Conservation (phyloP, 257 asterid species). For the Galeopsis tetrahit region DNA sequence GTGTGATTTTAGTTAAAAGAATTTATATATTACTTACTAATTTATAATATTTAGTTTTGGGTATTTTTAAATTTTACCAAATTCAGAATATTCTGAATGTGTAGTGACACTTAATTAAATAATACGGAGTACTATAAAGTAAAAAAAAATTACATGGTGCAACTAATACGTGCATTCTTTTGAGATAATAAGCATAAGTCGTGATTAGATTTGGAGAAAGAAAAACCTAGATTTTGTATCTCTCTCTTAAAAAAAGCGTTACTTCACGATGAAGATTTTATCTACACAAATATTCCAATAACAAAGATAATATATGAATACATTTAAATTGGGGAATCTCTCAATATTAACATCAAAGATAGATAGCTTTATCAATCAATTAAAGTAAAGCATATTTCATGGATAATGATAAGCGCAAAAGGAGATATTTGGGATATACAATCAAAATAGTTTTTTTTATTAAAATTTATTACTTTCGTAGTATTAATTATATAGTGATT, state of each 20-base stretch:
- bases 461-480: conserved; percentile 23
- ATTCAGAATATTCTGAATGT: too few relatives aligned
- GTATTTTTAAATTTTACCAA: too few relatives aligned
- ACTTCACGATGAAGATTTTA: conserved; percentile 48
- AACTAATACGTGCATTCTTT: too few relatives aligned
- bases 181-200: background rate
- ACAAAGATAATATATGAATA: conserved; percentile 38
- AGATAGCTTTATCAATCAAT: conserved; percentile 43
- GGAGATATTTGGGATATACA: conserved; percentile 42
- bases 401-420: conserved; percentile 53
- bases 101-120: too few relatives aligned
- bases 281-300: conserved; percentile 39
- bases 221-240: conserved; percentile 27
- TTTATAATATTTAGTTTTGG: too few relatives aligned
- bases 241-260: background rate
- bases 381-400: conserved; percentile 40
- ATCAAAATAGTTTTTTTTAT: conserved; percentile 31
- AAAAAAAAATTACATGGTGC: too few relatives aligned
- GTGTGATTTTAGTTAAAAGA: too few relatives aligned
- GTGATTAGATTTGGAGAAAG: conserved; percentile 20
- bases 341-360: conserved; percentile 39
- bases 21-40: too few relatives aligned
- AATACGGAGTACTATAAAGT: too few relatives aligned
- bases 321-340: conserved; percentile 50
- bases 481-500: conserved; percentile 21